Evolutionary conservation across 306 rosid species (phyloP), one percentile per base, ranked within the genome.

Genomic region (Mucuna pruriens): DNA sequence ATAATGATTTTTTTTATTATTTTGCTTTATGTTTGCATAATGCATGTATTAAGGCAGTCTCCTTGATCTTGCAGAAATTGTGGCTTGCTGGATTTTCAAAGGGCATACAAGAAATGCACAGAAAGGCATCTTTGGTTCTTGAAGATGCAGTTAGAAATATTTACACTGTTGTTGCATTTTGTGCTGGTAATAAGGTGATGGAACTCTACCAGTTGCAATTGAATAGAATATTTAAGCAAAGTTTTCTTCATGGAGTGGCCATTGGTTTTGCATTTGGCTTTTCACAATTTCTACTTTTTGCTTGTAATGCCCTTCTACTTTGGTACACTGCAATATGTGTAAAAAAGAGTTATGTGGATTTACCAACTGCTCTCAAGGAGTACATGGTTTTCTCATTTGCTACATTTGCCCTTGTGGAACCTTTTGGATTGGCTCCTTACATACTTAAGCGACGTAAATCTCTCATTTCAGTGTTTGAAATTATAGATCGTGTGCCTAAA

Each of bases 81-180:
- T 96, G 99, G 99, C 98, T 96, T 79, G 98, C 97, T 84, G 99
- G 99, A 70, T 96, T 96, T 87, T 96, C 99, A 16, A 92, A 97
- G 87, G 99, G 99, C 48, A 96, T 96, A 74, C 99, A 96, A 92
- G 99, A 96, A 92, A 96, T 96, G 99, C 99, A 96, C 86, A 83
- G 97, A 84, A 96, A 93, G 82, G 99, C 99, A 65, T 96, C 99
- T 79, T 90, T 96, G 91, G 99, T 96, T 89, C 99, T 96, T 36
- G 99, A 96, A 86, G 99, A 96, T 80, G 98, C 99, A 60, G 99
- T 96, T 81, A 85, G 99, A 90, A 96, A 96, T 84, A 96, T 96
- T 61, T 96, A 96, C 92, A 96, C 99, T 68, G 99, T 96, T 69
- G 99, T 93, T 75, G 97, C 99, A 80, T 96, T 93, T 86, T 96